Percentiles rank a stretch among this genome's conserved stretches.
These are phyloP conservation scores for Calonectria leucothoes DNA, from an alignment of 2,329 filamentous ascomycete genomes.

Conservation along the genomic window DNA sequence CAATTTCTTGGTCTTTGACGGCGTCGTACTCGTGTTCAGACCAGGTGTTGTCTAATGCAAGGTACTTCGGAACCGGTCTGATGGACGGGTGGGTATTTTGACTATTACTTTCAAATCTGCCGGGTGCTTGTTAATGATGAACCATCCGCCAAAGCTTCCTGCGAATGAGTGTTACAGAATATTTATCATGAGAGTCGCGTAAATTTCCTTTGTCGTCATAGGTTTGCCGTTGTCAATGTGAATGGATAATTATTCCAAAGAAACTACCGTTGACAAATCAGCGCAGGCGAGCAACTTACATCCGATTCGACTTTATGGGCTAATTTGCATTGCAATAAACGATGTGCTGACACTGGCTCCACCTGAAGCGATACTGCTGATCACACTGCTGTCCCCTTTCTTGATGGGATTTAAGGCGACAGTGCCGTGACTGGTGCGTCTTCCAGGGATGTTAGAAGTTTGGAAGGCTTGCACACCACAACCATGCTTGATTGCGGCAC, in stretches of 20 bases:
- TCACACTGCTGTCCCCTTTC: neutral
- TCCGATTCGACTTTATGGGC: neutral
- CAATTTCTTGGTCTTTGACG: neutral
- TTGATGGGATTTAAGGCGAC: neutral
- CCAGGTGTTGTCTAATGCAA: neutral
- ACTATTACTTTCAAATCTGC: neutral
- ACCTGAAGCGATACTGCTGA: neutral
- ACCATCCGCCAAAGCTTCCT: neutral
- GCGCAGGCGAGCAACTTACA: neutral
- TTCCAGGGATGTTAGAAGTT: neutral
- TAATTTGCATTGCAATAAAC: neutral
- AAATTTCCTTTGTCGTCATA: neutral
- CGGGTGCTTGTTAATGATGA: neutral
- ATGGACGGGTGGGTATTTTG: slow-evolving; percentile 3
- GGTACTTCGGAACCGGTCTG: neutral
- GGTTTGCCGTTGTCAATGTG: neutral
- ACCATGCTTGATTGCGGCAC: neutral
- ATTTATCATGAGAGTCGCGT: too few relatives aligned
- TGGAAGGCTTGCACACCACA: neutral
- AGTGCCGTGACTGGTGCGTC: neutral
- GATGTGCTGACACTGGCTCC: neutral
- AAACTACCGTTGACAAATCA: neutral
- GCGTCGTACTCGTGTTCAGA: neutral
- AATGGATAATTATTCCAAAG: neutral
- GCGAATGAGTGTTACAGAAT: too few relatives aligned